Evolutionary conservation across 306 rosid species (phyloP), one percentile per base, ranked within the genome.

Genomic region (Corylus americana): DNA sequence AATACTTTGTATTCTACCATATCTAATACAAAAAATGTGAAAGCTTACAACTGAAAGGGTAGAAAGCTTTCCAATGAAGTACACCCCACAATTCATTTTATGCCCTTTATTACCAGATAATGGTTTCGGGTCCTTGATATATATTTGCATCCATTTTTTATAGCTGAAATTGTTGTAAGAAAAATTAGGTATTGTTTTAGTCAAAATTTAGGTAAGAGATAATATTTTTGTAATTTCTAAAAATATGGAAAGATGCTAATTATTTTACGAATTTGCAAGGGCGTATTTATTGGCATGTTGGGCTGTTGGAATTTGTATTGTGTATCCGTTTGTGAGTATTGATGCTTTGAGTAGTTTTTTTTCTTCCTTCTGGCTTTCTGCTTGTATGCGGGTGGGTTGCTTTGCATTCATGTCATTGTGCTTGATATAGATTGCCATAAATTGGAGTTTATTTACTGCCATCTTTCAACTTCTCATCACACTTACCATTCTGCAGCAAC

Each of bases 401-500:
- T 74, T 55, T 74, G 75, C 62, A 29, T 67, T 55, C 20, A 47
- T 45, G 45, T 51, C n/a, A 42, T 17, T 42, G 14, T n/a, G 59
- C 71, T 47, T 69, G 75, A 68, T 68, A 67, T 18, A 37, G 37
- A 47, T 45, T 64, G 47, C 22, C 64, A 16, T 63, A 63, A 27
- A 35, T 55, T 80, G 71, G 45, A 11, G 42, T 55, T 57, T 13
- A 49, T 16, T 18, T 75, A 45, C 49, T 64, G 20, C 47, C 45
- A 31, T 72, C 29, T 73, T 75, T 35, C 57, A 44, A 25, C 29
- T 63, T 51, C 73, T 42, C 31, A 45, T 70, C 73, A 37, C 71
- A 64, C 63, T 35, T 45, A 39, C 44, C 47, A 55, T 39, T 71
- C 22, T 84, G 49, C 8, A 14, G 50, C 77, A 63, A 55, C 69